A percentile compares a stretch with the other conserved stretches of the same genome.
phyloP scores from a whole-genome alignment of 345 rosid species.

The Pistacia atlantica region DNA sequence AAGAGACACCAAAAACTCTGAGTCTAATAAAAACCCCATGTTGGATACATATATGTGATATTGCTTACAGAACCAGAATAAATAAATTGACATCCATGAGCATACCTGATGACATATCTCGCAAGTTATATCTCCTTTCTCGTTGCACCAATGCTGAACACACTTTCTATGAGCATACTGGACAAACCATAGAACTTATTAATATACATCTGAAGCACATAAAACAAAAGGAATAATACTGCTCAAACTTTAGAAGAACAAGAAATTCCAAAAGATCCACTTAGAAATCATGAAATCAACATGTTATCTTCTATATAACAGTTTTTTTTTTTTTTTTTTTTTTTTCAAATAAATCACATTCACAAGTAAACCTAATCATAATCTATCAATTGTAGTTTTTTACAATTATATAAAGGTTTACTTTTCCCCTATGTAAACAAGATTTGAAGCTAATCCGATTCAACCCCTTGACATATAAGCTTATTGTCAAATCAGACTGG shows the following conservation, averaged over 20 bases:
- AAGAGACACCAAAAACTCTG: background rate
- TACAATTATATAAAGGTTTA: background rate
- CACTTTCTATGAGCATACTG: constrained; percentile 94
- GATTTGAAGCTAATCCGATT: background rate
- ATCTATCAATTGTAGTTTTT: background rate
- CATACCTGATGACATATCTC: constrained; percentile 95
- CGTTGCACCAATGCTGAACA: constrained; percentile 96
- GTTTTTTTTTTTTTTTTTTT: background rate
- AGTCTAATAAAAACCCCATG: background rate
- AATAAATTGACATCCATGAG: background rate
- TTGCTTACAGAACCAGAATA: background rate
- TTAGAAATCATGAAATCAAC: background rate
- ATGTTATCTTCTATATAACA: background rate
- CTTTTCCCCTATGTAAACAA: background rate
- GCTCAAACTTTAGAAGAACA: background rate
- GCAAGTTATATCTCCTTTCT: constrained; percentile 84
- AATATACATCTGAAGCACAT: background rate
- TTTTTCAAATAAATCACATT: no score
- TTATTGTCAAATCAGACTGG: background rate
- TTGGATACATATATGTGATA: background rate
- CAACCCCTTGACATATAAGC: background rate
- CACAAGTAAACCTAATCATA: background rate
- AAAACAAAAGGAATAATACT: background rate
- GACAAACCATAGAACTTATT: constrained; percentile 1
- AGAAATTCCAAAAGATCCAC: background rate